Evolutionary conservation across 306 rosid genomes (phyloP), one percentile per base, ranked within the genome.

Genomic region (Quercus dentata): DNA sequence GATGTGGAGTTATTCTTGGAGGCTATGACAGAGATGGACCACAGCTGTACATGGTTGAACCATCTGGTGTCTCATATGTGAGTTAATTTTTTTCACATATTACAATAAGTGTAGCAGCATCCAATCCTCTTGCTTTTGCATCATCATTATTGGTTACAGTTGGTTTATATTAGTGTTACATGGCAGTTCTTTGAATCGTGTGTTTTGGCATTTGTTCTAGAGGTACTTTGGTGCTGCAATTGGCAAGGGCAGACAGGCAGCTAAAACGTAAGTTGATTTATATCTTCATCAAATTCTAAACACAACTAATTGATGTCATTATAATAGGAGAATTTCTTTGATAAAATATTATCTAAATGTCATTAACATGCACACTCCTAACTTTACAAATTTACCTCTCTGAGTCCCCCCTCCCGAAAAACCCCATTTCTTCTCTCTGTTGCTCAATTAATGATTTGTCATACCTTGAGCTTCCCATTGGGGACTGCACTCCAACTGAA

Each of bases 1-100:
- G 99, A 69, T 95, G 99, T 76, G 99, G 99, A 72, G 94, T 95
- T 77, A 95, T 95, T 76, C 88, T 95, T 54, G 99, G 97, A 33
- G 99, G 99, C 65, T 95, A 95, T 80, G 99, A 95, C 85, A 89
- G 99, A 83, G 99, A 95, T 82, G 99, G 98, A 57, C 99, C 99
- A 11, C 99, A 95, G 74, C 69, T 95, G 69, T 93, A 95, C 93
- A 86, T 95, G 96, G 96, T 95, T 57, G 99, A 95, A 83, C 99
- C 98, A 38, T 95, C 99, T 4, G 99, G 99, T 56, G 89, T 93
- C 83, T 88, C 99, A 73, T 91, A 95, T 80, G 98, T 94, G 81
- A 84, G 97, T 87, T 31, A 78, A 70, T 74, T 67, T 67, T 73
- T 74, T n/a, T 49, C 21, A 67, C 55, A 25, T 75, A 70, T 72